Evolutionary conservation across 2,329 filamentous ascomycete genomes (phyloP), one percentile per base, ranked within the genome.

Genomic region (Clonostachys chloroleuca): DNA sequence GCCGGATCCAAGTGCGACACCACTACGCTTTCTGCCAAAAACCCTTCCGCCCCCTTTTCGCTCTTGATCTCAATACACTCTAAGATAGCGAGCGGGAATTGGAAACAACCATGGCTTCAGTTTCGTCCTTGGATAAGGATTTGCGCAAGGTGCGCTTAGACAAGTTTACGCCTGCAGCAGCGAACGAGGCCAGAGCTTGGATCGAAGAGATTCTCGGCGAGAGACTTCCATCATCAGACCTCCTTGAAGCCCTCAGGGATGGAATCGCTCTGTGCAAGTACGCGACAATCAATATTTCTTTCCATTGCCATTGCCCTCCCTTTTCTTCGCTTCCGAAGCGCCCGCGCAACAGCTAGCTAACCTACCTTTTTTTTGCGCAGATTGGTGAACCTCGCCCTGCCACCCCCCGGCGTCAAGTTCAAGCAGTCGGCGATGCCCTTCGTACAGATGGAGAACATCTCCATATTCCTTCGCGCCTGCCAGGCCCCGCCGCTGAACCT

Each of bases 381-480:
- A 61, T 83, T 97, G 45, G 81, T 89, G 59, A 97, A 96, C 62
- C 77, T 92, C 48, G 87, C 81, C 34, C 68, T 87, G 36, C 87
- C 89, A 24, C 81, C 85, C 14, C 88, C 89, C 1, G 86, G 86
- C 34, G 81, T 96, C 69, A 90, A 86, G 65, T 97, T 87, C 79
- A 97, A 97, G 70, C 78, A 86, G 62, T 96, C 92, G 1, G 72
- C 83, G 39, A 97, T 97, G 92, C 94, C 94, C 1, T 99, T 99
- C 64, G 92, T 97, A 39, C 94, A 99, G 68, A 97, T 97, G 92
- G 94, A 99, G 67, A 99, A 99, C 65, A 96, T 99, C 61, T 95
- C 92, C 5, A 89, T 95, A 62, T 99, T 96, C 69, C 82, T 99
- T 46, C 84, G 82, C 60, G 91, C 90, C 50, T 95, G 92, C 73